Conservation (phyloP, 1,284 basidiomycete species). For the Leucoagaricus sp. region DNA sequence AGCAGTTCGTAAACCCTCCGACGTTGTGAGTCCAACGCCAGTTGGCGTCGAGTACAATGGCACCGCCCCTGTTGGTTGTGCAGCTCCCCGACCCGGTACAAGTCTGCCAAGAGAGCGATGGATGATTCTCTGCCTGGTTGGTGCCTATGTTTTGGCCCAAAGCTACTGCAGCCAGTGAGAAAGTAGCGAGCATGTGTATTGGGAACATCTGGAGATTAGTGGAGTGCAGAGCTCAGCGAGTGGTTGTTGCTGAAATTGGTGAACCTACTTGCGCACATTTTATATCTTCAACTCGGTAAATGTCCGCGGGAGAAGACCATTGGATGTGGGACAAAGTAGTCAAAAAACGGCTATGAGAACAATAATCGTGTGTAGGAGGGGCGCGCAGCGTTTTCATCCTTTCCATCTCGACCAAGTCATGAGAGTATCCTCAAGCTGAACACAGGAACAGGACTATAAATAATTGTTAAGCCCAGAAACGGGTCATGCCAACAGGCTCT, state of each 20-base stretch:
- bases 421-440: neutral
- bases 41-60: conserved; percentile 39
- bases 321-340: conserved; percentile 5
- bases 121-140: conserved; percentile 36
- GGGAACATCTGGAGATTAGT: conserved; percentile 10
- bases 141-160: conserved; percentile 40
- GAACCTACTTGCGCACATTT: neutral
- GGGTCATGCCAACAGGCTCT: neutral
- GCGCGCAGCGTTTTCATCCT: neutral
- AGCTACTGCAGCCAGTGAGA: conserved; percentile 28
- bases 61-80: conserved; percentile 23
- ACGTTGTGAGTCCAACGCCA: conserved; percentile 40
- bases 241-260: neutral
- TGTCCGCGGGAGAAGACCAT: neutral
- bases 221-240: neutral
- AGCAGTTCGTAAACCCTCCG: conserved; percentile 19
- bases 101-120: conserved; percentile 29
- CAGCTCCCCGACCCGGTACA: conserved; percentile 36
- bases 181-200: conserved; percentile 20
- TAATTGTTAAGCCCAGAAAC: neutral
- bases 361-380: neutral
- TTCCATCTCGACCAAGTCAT: neutral
- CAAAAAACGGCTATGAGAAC: conserved; percentile 9
- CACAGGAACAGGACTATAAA: conserved; percentile 9
- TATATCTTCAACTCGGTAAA: conserved; percentile 8